Base-by-base conservation (phyloP, 305 asterid genomes). In the Fraxinus nigra region DNA sequence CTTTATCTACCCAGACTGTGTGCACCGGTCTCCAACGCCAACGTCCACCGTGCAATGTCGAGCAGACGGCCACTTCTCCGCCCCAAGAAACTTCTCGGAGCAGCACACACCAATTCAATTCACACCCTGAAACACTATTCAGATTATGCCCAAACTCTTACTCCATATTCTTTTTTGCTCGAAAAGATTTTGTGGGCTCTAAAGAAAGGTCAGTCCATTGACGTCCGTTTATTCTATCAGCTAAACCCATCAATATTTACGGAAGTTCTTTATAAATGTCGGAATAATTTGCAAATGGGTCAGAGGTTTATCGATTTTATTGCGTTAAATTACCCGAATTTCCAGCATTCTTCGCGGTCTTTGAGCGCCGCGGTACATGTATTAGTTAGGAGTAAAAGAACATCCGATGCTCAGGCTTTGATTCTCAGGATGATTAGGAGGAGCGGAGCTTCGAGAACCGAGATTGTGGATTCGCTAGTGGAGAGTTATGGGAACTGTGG, bases 331-430 rank as follows among this genome's bases (percentile, higher is more conserved):
- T 83, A 59, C 86, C 92, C 95, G 0, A 88, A 86, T 86, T 91
- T 92, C 84, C 90, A 84, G 89, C 97, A 93, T 87, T 87, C 92
- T 0, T 86, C 93, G 22, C 20, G 72, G 75, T 92, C 98, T 4
- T 75, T 90, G 69, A 87, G 95, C 83, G 90, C 92, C 30, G 90
- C 91, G n/a, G 81, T 87, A 33, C 97, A 90, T 80, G 51, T 88
- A 37, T 85, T 92, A 72, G 88, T 92, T 82, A 86, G 88, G 79
- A 82, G 91, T 81, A 88, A 80, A 82, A 89, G 97, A 74, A 28
- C 82, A 30, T 86, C 94, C 22, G 98, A 91, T 82, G 95, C 98
- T 0, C 98, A 93, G 90, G 89, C 85, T 72, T 87, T 91, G 86
- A 87, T 93, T 70, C 90, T 91, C 20, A 87, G 94, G 82, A 90